phyloP scores from a whole-genome alignment of 805 yeast genomes.

The Candida piceae region DNA sequence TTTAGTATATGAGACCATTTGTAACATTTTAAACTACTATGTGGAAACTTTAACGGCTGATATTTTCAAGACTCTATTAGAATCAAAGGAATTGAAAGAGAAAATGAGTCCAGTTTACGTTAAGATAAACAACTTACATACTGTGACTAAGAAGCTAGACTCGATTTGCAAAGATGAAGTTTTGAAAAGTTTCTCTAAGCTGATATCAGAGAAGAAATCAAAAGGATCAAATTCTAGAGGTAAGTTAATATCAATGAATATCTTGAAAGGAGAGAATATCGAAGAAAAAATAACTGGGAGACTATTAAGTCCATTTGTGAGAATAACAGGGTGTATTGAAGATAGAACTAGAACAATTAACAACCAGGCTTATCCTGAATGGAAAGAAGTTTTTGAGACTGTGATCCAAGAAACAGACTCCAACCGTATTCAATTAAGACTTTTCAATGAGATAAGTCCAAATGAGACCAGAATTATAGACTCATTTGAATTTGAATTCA shows the following conservation, averaged over 20 bases:
- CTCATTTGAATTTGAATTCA: constrained; percentile 8
- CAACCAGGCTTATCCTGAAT: constrained; percentile 11
- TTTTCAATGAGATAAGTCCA: constrained; percentile 8
- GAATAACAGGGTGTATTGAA: constrained; percentile 14
- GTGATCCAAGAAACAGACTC: constrained; percentile 5
- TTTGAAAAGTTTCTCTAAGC: constrained; percentile 8
- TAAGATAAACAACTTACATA: constrained; percentile 16
- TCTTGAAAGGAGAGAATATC: constrained; percentile 14
- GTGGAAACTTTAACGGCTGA: constrained; percentile 9
- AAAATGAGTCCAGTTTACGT: constrained; percentile 8
- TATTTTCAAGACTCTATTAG: constrained; percentile 6
- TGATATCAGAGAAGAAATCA: constrained; percentile 1
- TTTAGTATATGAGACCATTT: constrained; percentile 10
- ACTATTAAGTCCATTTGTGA: constrained; percentile 10
- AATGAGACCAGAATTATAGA: constrained; percentile 7
- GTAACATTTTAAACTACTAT: constrained; percentile 5
- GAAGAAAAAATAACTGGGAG: constrained; percentile 8
- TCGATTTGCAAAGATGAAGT: constrained; percentile 14
- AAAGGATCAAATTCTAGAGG: constrained; percentile 1
- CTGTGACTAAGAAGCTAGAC: constrained; percentile 11
- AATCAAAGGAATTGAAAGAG: neutral
- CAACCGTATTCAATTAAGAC: constrained; percentile 8
- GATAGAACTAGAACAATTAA: constrained; percentile 15
- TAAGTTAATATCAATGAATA: constrained; percentile 10
- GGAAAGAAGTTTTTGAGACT: constrained; percentile 20